Evolutionary conservation across 2,329 filamentous ascomycete species (phyloP), one percentile per base, ranked within the genome.

Genomic region (Pyrenophora teres): DNA sequence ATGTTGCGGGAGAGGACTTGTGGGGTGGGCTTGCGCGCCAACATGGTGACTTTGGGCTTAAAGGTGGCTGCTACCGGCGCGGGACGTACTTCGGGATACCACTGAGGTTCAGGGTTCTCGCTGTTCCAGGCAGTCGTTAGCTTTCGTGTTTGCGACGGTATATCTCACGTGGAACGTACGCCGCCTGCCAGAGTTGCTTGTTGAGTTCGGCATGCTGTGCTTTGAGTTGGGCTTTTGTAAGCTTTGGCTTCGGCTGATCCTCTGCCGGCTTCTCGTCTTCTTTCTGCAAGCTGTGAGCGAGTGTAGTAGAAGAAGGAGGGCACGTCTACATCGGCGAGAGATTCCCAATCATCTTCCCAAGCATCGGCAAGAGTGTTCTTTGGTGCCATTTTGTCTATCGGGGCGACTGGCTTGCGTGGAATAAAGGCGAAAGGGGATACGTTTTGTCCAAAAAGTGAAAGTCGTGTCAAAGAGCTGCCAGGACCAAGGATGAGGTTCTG

Each of bases 311-410:
- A 42, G 48, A n/a, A 45, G 49, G 32, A 47, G 37, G 42, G 44
- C 36, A 40, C 31, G 51, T 70, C 39, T 78, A 86, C 84, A 76
- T 96, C 91, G 50, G 89, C 90, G 69, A 88, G 83, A 5, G 79
- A 76, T 71, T 93, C 90, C 92, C 92, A 97, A 68, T 96, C 90
- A 64, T 96, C 87, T 59, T 93, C 91, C 93, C 93, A 97, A 16
- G 91, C 92, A 72, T 70, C 69, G 7, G 67, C 68, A 16, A 87
- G 73, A 18, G 73, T 74, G 40, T 62, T 59, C 63, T 79, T 76
- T 12, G 65, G 52, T 16, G 65, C 51, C 67, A 70, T 69, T 10
- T 19, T 50, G 16, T 69, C 80, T 71, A 75, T 78, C 63, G 59
- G 53, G 40, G 8, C 10, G 13, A 25, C 25, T 32, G 7, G 25